Conservation (phyloP, 768 basidiomycete genomes). For the Dacryopinax spathularia region DNA sequence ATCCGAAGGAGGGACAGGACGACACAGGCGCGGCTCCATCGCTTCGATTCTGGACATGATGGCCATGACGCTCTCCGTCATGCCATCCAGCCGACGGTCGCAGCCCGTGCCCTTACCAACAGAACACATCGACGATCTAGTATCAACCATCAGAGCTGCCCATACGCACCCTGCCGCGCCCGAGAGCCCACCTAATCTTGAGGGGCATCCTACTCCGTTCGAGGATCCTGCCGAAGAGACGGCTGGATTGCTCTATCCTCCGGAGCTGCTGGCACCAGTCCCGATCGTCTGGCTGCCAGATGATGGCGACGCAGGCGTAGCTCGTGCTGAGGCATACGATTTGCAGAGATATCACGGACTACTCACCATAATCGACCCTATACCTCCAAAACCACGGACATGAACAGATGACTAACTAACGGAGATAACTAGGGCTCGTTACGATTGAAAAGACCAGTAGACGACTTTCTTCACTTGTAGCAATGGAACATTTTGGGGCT, state of each 20-base stretch:
- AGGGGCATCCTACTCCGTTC: conserved; percentile 48
- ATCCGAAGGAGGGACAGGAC: conserved; percentile 18
- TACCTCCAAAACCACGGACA: neutral
- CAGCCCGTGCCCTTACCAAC: conserved; percentile 54
- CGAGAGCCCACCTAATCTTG: conserved; percentile 37
- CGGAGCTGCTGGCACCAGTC: conserved; percentile 60
- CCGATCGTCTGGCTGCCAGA: conserved; percentile 80
- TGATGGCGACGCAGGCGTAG: conserved; percentile 48
- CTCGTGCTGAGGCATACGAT: conserved; percentile 60
- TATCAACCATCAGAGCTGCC: conserved; percentile 62
- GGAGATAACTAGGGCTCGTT: neutral
- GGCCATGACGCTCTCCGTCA: conserved; percentile 60
- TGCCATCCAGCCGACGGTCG: conserved; percentile 40
- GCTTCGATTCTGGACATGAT: conserved; percentile 77
- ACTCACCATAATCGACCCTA: conserved; percentile 52
- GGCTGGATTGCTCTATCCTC: conserved; percentile 65
- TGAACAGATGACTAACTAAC: neutral
- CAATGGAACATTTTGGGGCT: neutral
- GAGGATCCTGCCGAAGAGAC: conserved; percentile 65
- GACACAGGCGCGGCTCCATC: conserved; percentile 50
- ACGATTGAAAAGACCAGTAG: neutral
- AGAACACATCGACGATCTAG: conserved; percentile 67
- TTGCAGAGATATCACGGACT: conserved; percentile 60
- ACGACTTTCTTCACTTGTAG: neutral
- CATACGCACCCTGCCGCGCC: conserved; percentile 58